Percentiles rank a stretch among this genome's conserved stretches.
phyloP scores from a whole-genome alignment of 2,329 filamentous ascomycete genomes.

The Cercospora sp. region DNA sequence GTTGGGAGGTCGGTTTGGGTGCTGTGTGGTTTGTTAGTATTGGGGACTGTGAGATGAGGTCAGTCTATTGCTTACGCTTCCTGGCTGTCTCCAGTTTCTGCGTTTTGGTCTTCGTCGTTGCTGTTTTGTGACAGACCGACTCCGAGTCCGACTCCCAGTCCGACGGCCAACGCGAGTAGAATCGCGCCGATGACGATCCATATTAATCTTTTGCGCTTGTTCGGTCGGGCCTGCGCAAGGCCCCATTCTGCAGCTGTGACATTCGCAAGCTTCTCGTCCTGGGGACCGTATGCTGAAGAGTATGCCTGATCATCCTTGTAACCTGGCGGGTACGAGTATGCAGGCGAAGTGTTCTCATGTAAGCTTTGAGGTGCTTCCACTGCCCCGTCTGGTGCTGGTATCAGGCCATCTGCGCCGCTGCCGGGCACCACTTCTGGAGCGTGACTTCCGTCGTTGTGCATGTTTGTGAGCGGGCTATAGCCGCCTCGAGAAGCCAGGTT shows the following conservation, averaged over 20 bases:
- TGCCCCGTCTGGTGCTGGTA: neutral
- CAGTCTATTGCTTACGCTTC: neutral
- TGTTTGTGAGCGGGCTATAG: slow-evolving; percentile 3
- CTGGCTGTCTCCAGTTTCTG: neutral
- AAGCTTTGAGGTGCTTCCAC: neutral
- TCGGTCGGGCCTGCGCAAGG: neutral
- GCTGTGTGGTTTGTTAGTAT: neutral
- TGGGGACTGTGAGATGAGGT: too few relatives aligned
- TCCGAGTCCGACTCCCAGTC: slow-evolving; percentile 17
- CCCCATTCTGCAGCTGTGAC: neutral
- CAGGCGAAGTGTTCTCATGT: neutral
- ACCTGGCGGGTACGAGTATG: neutral
- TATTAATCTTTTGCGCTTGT: slow-evolving; percentile 7
- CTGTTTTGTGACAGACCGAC: slow-evolving; percentile 13
- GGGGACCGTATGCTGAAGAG: neutral
- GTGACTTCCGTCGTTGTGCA: neutral
- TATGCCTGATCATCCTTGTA: slow-evolving; percentile 1
- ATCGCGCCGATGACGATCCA: slow-evolving; percentile 16
- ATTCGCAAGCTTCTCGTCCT: slow-evolving; percentile 9
- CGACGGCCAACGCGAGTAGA: slow-evolving; percentile 15
- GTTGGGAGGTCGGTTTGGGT: neutral
- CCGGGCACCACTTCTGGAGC: slow-evolving; percentile 14
- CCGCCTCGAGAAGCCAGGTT: slow-evolving; percentile 2
- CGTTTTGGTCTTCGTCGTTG: slow-evolving; percentile 1
- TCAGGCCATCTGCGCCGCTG: slow-evolving; percentile 13